Evolutionary conservation across 257 asterid species (phyloP).

Genomic region (Prunella vulgaris): DNA sequence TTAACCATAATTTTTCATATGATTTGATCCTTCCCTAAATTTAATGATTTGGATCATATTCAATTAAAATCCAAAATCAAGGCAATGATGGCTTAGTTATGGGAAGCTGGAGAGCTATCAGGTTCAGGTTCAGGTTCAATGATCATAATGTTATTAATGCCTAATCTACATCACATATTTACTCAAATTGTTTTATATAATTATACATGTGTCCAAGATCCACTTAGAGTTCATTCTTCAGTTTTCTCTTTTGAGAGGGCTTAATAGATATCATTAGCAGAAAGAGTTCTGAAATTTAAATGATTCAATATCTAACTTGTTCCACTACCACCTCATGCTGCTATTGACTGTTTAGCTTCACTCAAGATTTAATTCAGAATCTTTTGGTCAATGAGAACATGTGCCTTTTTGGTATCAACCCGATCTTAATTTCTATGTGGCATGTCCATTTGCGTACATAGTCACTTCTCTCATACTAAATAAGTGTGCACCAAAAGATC

Average conservation of each 20-base stretch:
- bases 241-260: not conserved
- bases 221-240: not conserved
- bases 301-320: not conserved
- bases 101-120: not conserved
- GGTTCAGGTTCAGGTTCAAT: not conserved
- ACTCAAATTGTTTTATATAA: not conserved
- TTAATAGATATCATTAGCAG: not conserved
- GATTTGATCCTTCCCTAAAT: not conserved
- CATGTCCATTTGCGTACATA: slow-evolving; percentile 1
- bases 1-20: not conserved
- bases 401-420: not conserved
- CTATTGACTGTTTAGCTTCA: not conserved
- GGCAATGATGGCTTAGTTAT: not conserved
- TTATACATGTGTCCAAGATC: not conserved
- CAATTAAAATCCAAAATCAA: not conserved
- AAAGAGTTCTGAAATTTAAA: not conserved
- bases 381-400: not conserved
- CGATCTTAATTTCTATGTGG: not conserved
- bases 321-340: not conserved
- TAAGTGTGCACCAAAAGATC: slow-evolving; percentile 1
- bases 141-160: not conserved
- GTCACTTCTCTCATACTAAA: slow-evolving; percentile 1
- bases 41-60: not conserved
- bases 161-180: not conserved
- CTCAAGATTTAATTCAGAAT: not conserved